phyloP scores from a whole-genome alignment of 177 flowering plant species.

The Vitis hybrid region DNA sequence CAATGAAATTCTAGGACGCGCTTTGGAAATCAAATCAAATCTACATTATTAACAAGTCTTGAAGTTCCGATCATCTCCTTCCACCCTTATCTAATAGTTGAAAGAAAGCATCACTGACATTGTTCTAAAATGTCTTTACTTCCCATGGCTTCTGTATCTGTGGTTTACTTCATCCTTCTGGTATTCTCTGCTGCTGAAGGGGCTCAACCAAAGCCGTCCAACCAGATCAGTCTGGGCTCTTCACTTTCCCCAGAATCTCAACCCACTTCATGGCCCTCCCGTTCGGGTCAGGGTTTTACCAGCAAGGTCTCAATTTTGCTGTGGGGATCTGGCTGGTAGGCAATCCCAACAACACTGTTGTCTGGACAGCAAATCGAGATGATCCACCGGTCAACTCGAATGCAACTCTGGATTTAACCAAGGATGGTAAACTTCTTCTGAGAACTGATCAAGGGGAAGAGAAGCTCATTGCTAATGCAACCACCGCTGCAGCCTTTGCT shows the following conservation, averaged over 20 bases:
- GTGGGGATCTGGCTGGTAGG: constrained; percentile 8
- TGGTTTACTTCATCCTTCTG: neutral
- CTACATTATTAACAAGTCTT: too few species aligned
- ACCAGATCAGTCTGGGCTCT: constrained; percentile 16
- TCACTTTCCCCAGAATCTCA: constrained; percentile 14
- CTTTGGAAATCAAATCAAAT: too few species aligned
- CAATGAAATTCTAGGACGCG: too few species aligned
- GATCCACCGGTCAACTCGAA: neutral
- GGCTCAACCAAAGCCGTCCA: constrained; percentile 9
- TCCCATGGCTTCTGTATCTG: neutral
- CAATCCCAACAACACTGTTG: neutral
- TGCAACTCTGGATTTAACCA: neutral
- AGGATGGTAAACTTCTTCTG: constrained; percentile 6
- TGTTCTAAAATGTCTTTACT: neutral
- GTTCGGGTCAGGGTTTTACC: constrained; percentile 5
- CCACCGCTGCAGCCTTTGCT: constrained; percentile 4
- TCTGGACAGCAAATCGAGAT: constrained; percentile 19
- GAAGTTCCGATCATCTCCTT: too few species aligned
- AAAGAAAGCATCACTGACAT: neutral
- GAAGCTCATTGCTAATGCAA: neutral
- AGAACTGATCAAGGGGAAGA: neutral
- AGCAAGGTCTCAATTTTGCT: neutral
- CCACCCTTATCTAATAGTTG: too few species aligned
- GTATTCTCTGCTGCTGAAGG: neutral
- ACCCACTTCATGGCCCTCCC: neutral